A percentile compares a stretch with the other conserved stretches of the same genome.
phyloP scores from a whole-genome alignment of 805 yeast species.

The Millerozyma miso region DNA sequence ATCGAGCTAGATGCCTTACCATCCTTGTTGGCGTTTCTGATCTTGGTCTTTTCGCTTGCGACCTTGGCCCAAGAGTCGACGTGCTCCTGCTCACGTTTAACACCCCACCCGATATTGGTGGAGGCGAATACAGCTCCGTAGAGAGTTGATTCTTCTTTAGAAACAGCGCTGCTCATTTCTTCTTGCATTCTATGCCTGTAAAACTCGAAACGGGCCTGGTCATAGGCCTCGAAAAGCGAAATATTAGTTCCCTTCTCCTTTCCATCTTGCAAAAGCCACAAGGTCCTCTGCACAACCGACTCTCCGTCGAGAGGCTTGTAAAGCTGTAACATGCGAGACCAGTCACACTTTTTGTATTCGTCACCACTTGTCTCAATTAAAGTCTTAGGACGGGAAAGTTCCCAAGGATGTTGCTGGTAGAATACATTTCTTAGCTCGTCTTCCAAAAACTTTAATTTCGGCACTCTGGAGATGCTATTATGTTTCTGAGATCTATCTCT shows the following conservation, averaged over 20 bases:
- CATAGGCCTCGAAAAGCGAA: conserved; percentile 65
- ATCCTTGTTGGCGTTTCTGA: conserved; percentile 43
- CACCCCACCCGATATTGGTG: conserved; percentile 61
- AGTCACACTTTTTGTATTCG: conserved; percentile 56
- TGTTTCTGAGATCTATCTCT: conserved; percentile 34
- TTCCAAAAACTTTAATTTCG: conserved; percentile 57
- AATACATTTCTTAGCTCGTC: conserved; percentile 81
- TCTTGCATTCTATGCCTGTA: conserved; percentile 81
- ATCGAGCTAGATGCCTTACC: conserved; percentile 20
- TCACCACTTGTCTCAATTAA: conserved; percentile 72
- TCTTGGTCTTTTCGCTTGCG: conserved; percentile 62
- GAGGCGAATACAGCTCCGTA: conserved; percentile 71
- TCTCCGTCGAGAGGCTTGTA: conserved; percentile 84
- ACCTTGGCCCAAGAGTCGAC: conserved; percentile 70
- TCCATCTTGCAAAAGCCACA: conserved; percentile 28
- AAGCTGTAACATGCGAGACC: conserved; percentile 75
- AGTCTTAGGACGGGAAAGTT: conserved; percentile 82
- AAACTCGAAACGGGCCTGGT: conserved; percentile 82
- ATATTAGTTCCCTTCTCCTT: conserved; percentile 18
- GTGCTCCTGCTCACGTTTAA: conserved; percentile 64
- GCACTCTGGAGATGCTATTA: conserved; percentile 43
- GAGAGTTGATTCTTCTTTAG: conserved; percentile 82
- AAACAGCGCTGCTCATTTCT: conserved; percentile 68
- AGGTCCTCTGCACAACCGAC: conserved; percentile 42
- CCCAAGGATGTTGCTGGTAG: conserved; percentile 97